Percentiles rank a stretch among this genome's conserved stretches.
phyloP scores from a whole-genome alignment of 108 stramenopile species.

The Fragilaria crotonensis region DNA sequence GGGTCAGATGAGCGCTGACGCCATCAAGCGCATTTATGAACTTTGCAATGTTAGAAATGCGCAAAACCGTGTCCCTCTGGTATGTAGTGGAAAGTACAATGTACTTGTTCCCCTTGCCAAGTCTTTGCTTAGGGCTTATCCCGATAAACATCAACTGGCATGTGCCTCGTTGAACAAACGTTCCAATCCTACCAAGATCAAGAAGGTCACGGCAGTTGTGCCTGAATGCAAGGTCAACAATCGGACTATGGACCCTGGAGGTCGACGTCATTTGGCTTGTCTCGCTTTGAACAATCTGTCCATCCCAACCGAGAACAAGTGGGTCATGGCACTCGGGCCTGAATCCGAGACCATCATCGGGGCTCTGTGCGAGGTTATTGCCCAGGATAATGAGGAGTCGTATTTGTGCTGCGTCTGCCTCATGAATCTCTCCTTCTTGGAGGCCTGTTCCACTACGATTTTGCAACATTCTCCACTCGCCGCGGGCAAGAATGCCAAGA shows the following conservation, averaged over 20 bases:
- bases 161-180: constrained; percentile 87
- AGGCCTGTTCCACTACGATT: constrained; percentile 81
- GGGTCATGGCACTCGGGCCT: constrained; percentile 86
- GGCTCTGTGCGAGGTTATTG: constrained; percentile 85
- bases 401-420: constrained; percentile 92
- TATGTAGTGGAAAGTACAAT: constrained; percentile 85
- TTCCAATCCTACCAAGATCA: constrained; percentile 89
- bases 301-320: constrained; percentile 90
- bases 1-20: constrained; percentile 79
- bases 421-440: constrained; percentile 91
- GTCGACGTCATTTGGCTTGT: constrained; percentile 85
- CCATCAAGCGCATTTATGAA: constrained; percentile 88
- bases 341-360: constrained; percentile 77
- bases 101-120: constrained; percentile 84
- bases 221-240: constrained; percentile 72
- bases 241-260: constrained; percentile 81
- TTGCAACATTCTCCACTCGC: constrained; percentile 71
- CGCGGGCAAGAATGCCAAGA: constrained; percentile 48
- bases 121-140: constrained; percentile 78
- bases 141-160: constrained; percentile 84
- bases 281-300: constrained; percentile 89
- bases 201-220: constrained; percentile 86
- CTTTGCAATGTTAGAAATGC: constrained; percentile 88
- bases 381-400: constrained; percentile 86
- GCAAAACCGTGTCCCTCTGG: constrained; percentile 90